A percentile compares a stretch with the other conserved stretches of the same genome.
phyloP scores from a whole-genome alignment of 805 yeast genomes.

The Lipomyces kockii region DNA sequence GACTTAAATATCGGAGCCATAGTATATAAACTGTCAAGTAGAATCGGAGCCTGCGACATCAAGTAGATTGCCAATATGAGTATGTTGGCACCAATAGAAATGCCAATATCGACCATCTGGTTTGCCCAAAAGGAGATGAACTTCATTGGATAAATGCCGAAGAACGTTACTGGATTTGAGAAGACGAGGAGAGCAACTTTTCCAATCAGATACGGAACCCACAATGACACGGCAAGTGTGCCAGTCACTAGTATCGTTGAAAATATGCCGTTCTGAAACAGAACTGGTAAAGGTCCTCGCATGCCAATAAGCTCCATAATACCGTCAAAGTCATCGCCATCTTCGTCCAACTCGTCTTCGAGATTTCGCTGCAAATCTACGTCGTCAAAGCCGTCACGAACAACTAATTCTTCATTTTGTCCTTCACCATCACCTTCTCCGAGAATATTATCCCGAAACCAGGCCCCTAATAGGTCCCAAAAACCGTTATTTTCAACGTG shows the following conservation, averaged over 20 bases:
- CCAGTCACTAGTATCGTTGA: constrained; percentile 33
- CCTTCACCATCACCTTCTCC: constrained; percentile 18
- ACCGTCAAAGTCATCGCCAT: constrained; percentile 42
- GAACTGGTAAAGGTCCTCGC: constrained; percentile 37
- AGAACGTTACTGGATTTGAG: constrained; percentile 28
- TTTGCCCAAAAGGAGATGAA: constrained; percentile 25
- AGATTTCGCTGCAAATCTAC: constrained; percentile 22
- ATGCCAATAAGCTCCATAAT: constrained; percentile 42
- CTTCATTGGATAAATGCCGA: constrained; percentile 18
- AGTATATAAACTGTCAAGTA: background rate
- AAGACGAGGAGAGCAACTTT: constrained; percentile 25
- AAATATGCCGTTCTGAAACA: constrained; percentile 38
- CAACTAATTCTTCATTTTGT: constrained; percentile 7
- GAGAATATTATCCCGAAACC: constrained; percentile 24
- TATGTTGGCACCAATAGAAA: background rate
- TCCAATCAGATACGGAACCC: constrained; percentile 41
- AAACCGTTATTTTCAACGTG: constrained; percentile 15
- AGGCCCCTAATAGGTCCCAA: constrained; percentile 22
- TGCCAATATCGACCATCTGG: constrained; percentile 23
- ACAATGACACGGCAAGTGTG: constrained; percentile 31
- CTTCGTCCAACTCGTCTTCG: constrained; percentile 35
- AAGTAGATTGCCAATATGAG: background rate
- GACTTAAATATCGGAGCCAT: constrained; percentile 5
- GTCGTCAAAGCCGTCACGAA: constrained; percentile 9
- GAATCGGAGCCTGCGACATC: background rate